These are phyloP conservation scores for Aquanectria penicillioides DNA, from an alignment of 2,329 filamentous ascomycete species.

Conservation along the genomic window DNA sequence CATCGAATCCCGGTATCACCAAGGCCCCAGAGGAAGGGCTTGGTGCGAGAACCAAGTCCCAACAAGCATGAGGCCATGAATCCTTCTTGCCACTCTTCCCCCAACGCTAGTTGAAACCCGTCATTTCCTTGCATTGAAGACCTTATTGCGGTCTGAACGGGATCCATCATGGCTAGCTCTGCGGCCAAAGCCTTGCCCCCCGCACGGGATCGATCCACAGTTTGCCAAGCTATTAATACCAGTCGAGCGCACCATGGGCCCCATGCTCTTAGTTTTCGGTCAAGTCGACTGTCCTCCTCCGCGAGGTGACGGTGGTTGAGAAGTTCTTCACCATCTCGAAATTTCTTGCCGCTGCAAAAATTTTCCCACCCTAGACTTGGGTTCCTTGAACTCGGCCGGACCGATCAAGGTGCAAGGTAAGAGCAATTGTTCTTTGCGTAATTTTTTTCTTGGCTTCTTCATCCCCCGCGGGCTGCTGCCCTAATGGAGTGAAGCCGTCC, in stretches of 20 bases:
- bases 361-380: neutral
- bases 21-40: slow-evolving; percentile 4
- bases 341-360: neutral
- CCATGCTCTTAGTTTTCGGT: slow-evolving; percentile 5
- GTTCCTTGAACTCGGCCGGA: slow-evolving; percentile 18
- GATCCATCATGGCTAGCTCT: slow-evolving; percentile 37
- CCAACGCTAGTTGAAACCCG: slow-evolving; percentile 25
- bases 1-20: slow-evolving; percentile 28
- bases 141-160: slow-evolving; percentile 33
- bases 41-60: neutral
- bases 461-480: slow-evolving; percentile 13
- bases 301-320: slow-evolving; percentile 11
- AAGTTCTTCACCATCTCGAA: slow-evolving; percentile 15
- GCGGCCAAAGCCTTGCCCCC: slow-evolving; percentile 40
- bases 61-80: slow-evolving; percentile 28
- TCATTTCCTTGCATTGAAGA: slow-evolving; percentile 34
- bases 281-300: slow-evolving; percentile 8
- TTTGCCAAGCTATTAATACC: slow-evolving; percentile 30
- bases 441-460: too few species aligned
- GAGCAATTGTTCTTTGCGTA: slow-evolving; percentile 4
- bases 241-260: slow-evolving; percentile 30
- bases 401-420: slow-evolving; percentile 17
- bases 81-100: slow-evolving; percentile 12
- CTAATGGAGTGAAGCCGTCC: too few species aligned
- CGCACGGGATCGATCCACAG: slow-evolving; percentile 38